Base-by-base conservation (phyloP, 371 early-diverging fungal genomes). In the Mucor circinelloides region DNA sequence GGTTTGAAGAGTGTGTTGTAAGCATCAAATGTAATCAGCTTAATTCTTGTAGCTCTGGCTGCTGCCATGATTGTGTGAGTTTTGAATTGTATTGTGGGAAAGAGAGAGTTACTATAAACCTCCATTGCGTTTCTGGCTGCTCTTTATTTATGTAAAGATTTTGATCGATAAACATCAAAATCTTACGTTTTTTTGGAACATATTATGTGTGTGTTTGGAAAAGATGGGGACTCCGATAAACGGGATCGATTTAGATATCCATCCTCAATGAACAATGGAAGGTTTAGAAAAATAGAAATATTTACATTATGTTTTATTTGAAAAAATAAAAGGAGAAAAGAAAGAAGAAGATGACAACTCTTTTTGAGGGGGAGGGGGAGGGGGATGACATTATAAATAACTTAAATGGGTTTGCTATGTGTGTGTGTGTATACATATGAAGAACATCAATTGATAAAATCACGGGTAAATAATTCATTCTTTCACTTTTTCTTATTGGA, bases 1-100 rank as follows among this genome's bases (percentile, higher is more conserved):
- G 75, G 79, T 50, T 75, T 79, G 42, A 76, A 79, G 4, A 78
- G 66, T 0, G 82, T 81, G 55, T 79, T 76, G 38, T 74, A 81
- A 5, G 82, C 82, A 55, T 78, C 82, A 65, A 81, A 79, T 0
- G 82, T 77, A 61, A 79, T 68, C 9, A 76, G 65, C 42, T 64
- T 66, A 15, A 77, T 71, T 31, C 70, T 55, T 28, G 67, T 70
- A 36, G 58, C 38, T 60, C 52, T 54, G 30, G 52, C 38, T 7
- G 64, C 52, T 55, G 64, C 50, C 58, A 12, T 30, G 28, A 58
- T 30, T 55, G 30, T 28, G 30, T 58, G 15, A 23, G 19, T 32
- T 36, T 10, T 58, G 36, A 23, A 50, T 7, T 50, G 12, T 44
- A 2, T 3, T 19, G 2, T 44, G 19, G 2, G 44, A 19, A 44